Conservation (phyloP, 2,329 filamentous ascomycete species). For the Dryadomyces sulphureus region DNA sequence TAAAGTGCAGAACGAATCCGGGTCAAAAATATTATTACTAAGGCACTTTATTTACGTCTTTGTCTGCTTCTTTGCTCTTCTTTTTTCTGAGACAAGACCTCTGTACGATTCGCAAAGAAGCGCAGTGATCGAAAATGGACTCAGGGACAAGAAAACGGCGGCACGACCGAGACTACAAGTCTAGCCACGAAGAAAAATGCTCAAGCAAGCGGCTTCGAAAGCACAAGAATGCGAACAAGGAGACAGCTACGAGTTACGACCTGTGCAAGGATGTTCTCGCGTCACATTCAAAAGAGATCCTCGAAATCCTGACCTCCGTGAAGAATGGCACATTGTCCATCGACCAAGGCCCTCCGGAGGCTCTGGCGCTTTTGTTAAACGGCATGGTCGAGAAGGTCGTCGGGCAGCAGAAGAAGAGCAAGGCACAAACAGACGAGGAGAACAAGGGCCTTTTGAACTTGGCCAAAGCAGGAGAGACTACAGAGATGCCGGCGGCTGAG, state of each 20-base stretch:
- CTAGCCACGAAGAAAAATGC: background rate
- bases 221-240: background rate
- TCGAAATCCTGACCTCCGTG: background rate
- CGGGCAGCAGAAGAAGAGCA: background rate
- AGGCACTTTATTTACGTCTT: too few relatives aligned
- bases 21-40: too few relatives aligned
- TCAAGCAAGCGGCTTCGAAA: background rate
- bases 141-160: background rate
- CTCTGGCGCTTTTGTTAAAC: background rate
- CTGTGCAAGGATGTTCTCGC: background rate
- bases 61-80: too few relatives aligned
- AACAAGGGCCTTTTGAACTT: background rate
- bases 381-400: background rate
- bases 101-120: too few relatives aligned
- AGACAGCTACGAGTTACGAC: background rate
- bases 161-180: background rate
- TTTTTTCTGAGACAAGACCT: too few relatives aligned
- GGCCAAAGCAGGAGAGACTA: background rate
- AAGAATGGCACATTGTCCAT: background rate
- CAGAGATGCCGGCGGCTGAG: background rate
- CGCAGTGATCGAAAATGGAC: too few relatives aligned
- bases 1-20: background rate
- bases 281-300: background rate
- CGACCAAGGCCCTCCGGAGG: background rate
- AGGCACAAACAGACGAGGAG: background rate